A percentile compares a stretch with the other conserved stretches of the same genome.
These are phyloP conservation scores for Fusarium torulosum DNA, from an alignment of 2,329 filamentous ascomycete genomes.

Conservation along the genomic window DNA sequence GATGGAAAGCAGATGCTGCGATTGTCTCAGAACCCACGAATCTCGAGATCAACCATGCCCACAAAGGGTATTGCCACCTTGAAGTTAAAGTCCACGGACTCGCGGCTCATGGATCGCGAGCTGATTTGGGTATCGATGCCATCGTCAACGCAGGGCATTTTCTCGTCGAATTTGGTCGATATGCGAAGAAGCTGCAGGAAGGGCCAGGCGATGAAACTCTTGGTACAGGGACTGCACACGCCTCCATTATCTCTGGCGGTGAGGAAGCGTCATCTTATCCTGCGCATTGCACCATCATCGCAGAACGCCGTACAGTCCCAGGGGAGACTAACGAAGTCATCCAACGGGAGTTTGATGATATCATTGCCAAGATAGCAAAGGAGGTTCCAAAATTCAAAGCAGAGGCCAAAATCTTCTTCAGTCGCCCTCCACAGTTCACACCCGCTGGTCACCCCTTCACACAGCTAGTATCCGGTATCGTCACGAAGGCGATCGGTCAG, in stretches of 20 bases:
- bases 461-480: conserved; percentile 48
- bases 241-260: conserved; percentile 62
- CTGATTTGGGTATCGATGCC: conserved; percentile 62
- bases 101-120: conserved; percentile 59
- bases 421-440: conserved; percentile 59
- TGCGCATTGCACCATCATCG: conserved; percentile 59
- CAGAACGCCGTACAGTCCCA: conserved; percentile 63
- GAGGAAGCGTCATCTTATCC: conserved; percentile 67
- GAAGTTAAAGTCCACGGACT: conserved; percentile 58
- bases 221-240: conserved; percentile 60
- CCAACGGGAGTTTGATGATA: conserved; percentile 52
- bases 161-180: conserved; percentile 59
- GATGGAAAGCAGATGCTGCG: conserved; percentile 66
- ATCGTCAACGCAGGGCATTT: conserved; percentile 63
- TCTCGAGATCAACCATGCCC: conserved; percentile 57
- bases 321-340: conserved; percentile 57
- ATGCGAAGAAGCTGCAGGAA: conserved; percentile 52
- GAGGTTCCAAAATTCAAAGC: conserved; percentile 57
- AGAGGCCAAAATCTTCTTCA: conserved; percentile 56
- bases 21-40: conserved; percentile 63
- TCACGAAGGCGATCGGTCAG: conserved; percentile 46
- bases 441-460: conserved; percentile 57
- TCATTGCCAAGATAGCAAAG: conserved; percentile 53
- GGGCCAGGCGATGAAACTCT: conserved; percentile 50
- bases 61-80: conserved; percentile 65